Base-by-base conservation (phyloP, 192 early-diverging fungal genomes). In the Entrophospora sp. region DNA sequence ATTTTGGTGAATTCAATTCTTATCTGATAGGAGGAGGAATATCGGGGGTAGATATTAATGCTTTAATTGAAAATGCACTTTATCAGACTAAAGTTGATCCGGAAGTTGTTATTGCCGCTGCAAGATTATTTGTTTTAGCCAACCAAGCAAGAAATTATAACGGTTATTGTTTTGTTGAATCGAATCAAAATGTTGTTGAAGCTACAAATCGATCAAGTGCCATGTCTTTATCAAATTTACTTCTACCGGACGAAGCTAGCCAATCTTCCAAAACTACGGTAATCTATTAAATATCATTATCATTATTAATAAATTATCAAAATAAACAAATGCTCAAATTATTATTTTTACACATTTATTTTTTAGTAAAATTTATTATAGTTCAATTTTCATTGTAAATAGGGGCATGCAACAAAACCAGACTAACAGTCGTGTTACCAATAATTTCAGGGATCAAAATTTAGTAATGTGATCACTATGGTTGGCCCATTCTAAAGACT, bases 161-260 rank as follows among this genome's bases (percentile, higher is more conserved):
- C 12, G 52, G 52, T 8, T 56, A 56, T 35, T n/a, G n/a, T n/a
- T 57, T 36, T 4, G 32, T 57, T 14, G 55, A 57, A 6, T 10
- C 55, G 18, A 57, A 36, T 57, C 36, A 30, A 32, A 53, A 25
- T 18, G 55, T 24, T 20, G 27, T 57, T 14, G 18, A 20, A 20
- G 32, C 55, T 35, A n/a, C 55, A 1, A 57, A 57, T 57, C 55
- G 55, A 22, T 35, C 55, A 14, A 57, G 55, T 57, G 55, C 55
- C 12, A 61, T 61, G 60, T 42, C 60, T 45, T 44, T 61, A 5
- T 61, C 60, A 13, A 61, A 61, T 61, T 45, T 61, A 32, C 43
- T 61, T 5, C 22, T 61, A 31, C 60, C 60, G 13, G 55, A 57
- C 36, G 55, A 57, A 18, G 55, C 32, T 36, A 28, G 32, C 20